Evolutionary conservation across 768 basidiomycete species (phyloP).

Genomic region (Amyloporia xantha): DNA sequence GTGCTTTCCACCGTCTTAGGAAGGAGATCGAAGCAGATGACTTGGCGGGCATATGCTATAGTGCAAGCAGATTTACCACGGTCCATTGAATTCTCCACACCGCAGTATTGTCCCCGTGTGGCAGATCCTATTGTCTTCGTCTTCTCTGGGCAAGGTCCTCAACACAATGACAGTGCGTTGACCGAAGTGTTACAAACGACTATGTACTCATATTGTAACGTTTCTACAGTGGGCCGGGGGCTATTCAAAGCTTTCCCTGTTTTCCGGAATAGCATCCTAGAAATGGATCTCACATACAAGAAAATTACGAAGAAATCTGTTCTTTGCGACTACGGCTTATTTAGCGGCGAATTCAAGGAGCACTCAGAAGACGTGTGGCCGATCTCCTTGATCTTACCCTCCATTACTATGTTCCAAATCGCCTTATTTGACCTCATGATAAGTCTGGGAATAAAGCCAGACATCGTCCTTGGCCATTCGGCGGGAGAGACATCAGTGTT

Average conservation of each 20-base stretch:
- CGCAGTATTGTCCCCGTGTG: background rate
- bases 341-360: conserved; percentile 14
- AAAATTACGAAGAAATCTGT: conserved; percentile 29
- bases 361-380: conserved; percentile 20
- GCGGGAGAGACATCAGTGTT: conserved; percentile 40
- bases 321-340: conserved; percentile 32
- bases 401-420: conserved; percentile 40
- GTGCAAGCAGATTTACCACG: conserved; percentile 4
- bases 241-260: conserved; percentile 28
- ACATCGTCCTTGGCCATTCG: conserved; percentile 39
- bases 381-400: conserved; percentile 33
- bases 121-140: conserved; percentile 29
- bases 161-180: conserved; percentile 31
- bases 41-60: conserved; percentile 8
- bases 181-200: too few relatives aligned
- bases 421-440: conserved; percentile 36
- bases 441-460: conserved; percentile 31
- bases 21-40: conserved; percentile 7
- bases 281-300: conserved; percentile 30
- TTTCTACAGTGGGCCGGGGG: conserved; percentile 30
- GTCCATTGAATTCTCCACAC: background rate
- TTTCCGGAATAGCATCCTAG: conserved; percentile 33
- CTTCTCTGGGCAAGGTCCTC: conserved; percentile 36
- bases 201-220: background rate
- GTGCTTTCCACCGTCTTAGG: conserved; percentile 3